Percentiles rank a stretch among this genome's conserved stretches.
Conservation (phyloP, 116 monocot species). For the Phalaenopsis hybrid region DNA sequence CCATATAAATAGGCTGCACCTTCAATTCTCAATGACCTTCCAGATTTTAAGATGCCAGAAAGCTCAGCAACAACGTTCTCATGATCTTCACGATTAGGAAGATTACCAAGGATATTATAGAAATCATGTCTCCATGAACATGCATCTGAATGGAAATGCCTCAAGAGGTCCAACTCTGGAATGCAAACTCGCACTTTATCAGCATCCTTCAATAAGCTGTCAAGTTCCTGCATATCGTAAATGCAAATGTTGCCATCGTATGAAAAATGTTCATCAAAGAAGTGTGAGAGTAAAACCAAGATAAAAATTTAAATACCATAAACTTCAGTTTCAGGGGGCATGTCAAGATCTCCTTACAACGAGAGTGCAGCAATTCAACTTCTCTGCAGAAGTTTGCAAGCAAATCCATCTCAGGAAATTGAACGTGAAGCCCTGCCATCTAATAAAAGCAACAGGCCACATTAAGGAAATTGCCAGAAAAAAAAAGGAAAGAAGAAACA, state of each 20-base stretch:
- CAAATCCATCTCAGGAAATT: constrained; percentile 54
- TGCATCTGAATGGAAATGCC: constrained; percentile 39
- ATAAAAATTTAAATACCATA: constrained; percentile 4
- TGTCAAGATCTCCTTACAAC: constrained; percentile 40
- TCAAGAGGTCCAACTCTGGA: constrained; percentile 57
- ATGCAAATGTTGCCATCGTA: not conserved
- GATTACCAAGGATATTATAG: constrained; percentile 29
- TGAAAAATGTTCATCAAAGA: not conserved
- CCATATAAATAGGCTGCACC: constrained; percentile 19
- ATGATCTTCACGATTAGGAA: constrained; percentile 33
- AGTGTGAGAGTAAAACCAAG: not conserved
- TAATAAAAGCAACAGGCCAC: constrained; percentile 10
- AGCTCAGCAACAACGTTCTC: constrained; percentile 48
- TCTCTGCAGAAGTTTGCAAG: constrained; percentile 37
- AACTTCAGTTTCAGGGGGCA: constrained; percentile 44
- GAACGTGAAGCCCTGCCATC: constrained; percentile 55
- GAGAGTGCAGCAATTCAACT: constrained; percentile 38
- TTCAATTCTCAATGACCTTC: constrained; percentile 36
- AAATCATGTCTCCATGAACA: constrained; percentile 36
- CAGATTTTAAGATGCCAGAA: constrained; percentile 35
- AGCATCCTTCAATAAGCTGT: constrained; percentile 36
- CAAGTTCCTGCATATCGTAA: constrained; percentile 46
- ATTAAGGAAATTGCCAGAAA: not conserved
- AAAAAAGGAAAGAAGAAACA: not conserved
- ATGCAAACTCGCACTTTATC: constrained; percentile 33